Evolutionary conservation across 192 early-diverging fungal genomes (phyloP), one percentile per base, ranked within the genome.

Genomic region (Coemansia biformis): DNA sequence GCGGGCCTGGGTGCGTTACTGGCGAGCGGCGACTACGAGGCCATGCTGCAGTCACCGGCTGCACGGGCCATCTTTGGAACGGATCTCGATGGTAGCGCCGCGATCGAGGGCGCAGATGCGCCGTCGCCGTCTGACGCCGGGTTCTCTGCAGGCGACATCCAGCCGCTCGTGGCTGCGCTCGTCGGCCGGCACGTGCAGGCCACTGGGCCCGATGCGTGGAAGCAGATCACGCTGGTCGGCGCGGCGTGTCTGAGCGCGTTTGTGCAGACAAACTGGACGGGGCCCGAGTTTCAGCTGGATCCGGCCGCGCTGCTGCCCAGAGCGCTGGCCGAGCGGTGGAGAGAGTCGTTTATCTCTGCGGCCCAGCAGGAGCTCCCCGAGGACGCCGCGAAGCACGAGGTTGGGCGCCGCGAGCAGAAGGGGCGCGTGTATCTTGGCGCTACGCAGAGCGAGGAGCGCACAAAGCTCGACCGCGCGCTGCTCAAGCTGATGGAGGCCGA

Each of bases 231-330:
- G 15, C 17, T 48, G 40, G 52, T 92, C 10, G 88, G 77, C 29
- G 78, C 83, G 17, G 84, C 86, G 1, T 77, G 77, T 26, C 73
- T 97, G n/a, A 81, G 83, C 23, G 70, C 79, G 15, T 97, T 97
- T 74, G 53, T 92, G 15, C 92, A 97, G 71, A 71, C 77, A 26
- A 82, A 79, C 45, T 94, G 89, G 88, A 97, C 93, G 1, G 93
- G 93, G 5, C 93, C 93, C 7, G 54, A 71, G 6, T 36, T 93
- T 10, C 60, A 63, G 9, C 60, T 86, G 8, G 79, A 86, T 45
- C 59, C 82, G 0, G 60, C 65, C 13, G 54, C 76, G 9, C 36
- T 90, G 10, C 53, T 96, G 9, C 84, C 84, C 2, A 36, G 21
- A 9, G 11, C 43, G 16, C 36, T 66, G 28, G 49, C 57, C 2